Percentiles rank a stretch among this genome's conserved stretches.
Evolutionary conservation across 306 rosid genomes (phyloP).

Genomic region (Macrotyloma uniflorum): DNA sequence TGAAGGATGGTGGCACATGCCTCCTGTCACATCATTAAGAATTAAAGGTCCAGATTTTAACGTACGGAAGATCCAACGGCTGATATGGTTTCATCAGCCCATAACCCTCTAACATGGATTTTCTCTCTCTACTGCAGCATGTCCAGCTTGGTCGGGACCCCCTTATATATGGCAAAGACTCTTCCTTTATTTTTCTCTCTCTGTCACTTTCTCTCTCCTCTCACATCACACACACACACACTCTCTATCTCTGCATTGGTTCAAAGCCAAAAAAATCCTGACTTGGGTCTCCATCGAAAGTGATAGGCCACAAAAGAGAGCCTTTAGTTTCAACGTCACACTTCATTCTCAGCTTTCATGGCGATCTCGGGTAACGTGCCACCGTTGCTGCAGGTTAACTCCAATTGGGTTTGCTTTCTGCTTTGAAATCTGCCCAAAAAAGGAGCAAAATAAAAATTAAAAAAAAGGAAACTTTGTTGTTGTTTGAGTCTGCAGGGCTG

Average conservation of each 20-base stretch:
- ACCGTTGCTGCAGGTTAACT: constrained; percentile 35
- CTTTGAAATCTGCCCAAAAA: constrained; percentile 5
- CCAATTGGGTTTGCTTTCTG: constrained; percentile 44
- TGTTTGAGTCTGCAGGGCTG: neutral
- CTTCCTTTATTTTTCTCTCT: constrained; percentile 41
- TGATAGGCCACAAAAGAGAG: constrained; percentile 60
- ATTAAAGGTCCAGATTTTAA: constrained; percentile 37
- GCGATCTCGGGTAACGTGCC: constrained; percentile 60
- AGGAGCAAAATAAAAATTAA: neutral
- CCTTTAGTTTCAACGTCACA: constrained; percentile 46
- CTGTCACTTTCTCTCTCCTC: constrained; percentile 38
- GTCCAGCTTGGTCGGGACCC: constrained; percentile 81
- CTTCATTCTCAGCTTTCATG: constrained; percentile 44
- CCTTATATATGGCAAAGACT: constrained; percentile 57
- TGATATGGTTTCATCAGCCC: constrained; percentile 35
- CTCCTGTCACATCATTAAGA: constrained; percentile 69
- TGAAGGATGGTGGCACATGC: constrained; percentile 97
- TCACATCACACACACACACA: neutral
- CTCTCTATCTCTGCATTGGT: constrained; percentile 30
- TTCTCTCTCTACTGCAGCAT: constrained; percentile 53
- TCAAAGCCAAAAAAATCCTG: constrained; percentile 50
- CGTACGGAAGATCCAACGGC: constrained; percentile 61
- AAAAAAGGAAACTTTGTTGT: constrained; percentile 16
- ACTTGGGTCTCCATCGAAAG: constrained; percentile 66
- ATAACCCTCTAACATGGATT: constrained; percentile 40